Conservation (phyloP, 139 green algal genomes). For the Volvox reticuliferus region DNA sequence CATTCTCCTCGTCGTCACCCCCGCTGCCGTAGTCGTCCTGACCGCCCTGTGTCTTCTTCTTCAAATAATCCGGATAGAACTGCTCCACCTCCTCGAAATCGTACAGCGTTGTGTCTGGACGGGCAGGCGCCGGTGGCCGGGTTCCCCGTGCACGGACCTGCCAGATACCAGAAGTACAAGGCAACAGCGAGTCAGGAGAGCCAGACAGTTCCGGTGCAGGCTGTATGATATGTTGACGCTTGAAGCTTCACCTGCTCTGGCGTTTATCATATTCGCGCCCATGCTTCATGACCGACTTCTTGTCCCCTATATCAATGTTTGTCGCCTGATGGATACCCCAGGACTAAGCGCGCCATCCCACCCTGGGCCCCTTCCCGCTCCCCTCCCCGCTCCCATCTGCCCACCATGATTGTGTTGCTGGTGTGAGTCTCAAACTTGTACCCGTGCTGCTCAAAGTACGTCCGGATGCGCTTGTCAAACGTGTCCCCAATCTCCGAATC, state of each 20-base stretch:
- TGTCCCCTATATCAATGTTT: too few relatives aligned
- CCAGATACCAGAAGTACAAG: neutral
- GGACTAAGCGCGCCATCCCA: too few relatives aligned
- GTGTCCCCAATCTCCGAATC: conserved; percentile 4
- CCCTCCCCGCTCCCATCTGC: neutral
- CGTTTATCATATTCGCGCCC: too few relatives aligned
- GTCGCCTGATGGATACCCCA: too few relatives aligned
- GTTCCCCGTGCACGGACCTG: conserved; percentile 35
- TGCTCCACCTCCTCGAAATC: conserved; percentile 49
- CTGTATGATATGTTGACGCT: too few relatives aligned
- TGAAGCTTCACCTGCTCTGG: too few relatives aligned
- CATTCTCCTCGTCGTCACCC: conserved; percentile 1
- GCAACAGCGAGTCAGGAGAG: too few relatives aligned
- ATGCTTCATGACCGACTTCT: too few relatives aligned
- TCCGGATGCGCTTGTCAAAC: conserved; percentile 24
- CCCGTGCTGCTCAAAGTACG: conserved; percentile 36
- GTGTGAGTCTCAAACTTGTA: conserved; percentile 40
- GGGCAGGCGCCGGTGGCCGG: neutral
- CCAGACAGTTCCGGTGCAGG: too few relatives aligned
- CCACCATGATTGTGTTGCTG: conserved; percentile 47
- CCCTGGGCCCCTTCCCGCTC: neutral
- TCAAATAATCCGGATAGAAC: conserved; percentile 42
- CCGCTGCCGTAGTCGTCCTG: neutral
- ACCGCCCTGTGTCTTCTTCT: neutral
- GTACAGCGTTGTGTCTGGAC: conserved; percentile 31